Evolutionary conservation across 306 rosid species (phyloP).

Genomic region (Castanea sativa): DNA sequence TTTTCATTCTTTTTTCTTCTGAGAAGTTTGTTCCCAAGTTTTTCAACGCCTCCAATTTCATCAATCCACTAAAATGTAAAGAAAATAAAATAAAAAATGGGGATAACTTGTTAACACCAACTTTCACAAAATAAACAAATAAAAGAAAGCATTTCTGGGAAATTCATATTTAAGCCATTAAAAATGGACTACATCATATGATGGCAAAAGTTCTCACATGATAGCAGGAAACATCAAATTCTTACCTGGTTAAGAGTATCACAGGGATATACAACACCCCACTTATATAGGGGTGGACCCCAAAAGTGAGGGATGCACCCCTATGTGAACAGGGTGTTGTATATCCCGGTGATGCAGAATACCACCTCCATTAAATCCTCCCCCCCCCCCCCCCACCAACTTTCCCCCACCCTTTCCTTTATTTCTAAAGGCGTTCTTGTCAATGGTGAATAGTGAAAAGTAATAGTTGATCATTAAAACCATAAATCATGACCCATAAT

Average conservation of each 20-base stretch:
- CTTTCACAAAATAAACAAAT: conserved; percentile 1
- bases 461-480: too few relatives aligned
- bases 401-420: too few relatives aligned
- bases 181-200: background rate
- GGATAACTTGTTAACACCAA: conserved; percentile 14
- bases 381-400: background rate
- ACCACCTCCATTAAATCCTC: too few relatives aligned
- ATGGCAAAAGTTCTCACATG: background rate
- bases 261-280: too few relatives aligned
- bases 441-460: too few relatives aligned
- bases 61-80: conserved; percentile 72
- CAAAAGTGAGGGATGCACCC: too few relatives aligned
- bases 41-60: conserved; percentile 82
- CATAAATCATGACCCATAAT: too few relatives aligned
- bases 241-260: background rate
- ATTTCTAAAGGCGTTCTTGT: too few relatives aligned
- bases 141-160: background rate
- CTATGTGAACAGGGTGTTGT: too few relatives aligned
- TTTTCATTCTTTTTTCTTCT: conserved; percentile 55
- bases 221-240: background rate
- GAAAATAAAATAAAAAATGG: conserved; percentile 18
- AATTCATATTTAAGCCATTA: background rate
- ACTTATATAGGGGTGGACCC: too few relatives aligned
- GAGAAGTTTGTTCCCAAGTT: conserved; percentile 63
- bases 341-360: too few relatives aligned